Evolutionary conservation across 306 rosid species (phyloP), one percentile per base, ranked within the genome.

Genomic region (Corylus heterophylla): DNA sequence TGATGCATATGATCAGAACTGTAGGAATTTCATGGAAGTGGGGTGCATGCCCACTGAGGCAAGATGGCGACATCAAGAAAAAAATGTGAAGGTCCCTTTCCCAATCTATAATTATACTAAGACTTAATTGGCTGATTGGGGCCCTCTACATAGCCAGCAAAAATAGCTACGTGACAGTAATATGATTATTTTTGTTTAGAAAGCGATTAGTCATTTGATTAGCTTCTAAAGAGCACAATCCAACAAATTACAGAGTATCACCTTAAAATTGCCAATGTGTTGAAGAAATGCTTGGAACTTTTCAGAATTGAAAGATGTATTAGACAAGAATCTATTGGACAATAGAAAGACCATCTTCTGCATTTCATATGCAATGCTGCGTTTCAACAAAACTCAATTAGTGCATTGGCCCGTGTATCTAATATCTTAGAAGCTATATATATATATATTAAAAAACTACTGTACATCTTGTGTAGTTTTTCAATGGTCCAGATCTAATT

Each of bases 11-110:
- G 45, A 42, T 42, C 45, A 42, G 7, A 42, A 42, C 45, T 42
- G 7, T 42, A 42, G 45, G 45, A 42, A 5, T 42, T 42, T 42
- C 45, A 61, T 25, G 89, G 82, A 83, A 85, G 73, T 4, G 81
- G 66, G 74, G 74, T 54, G 62, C 18, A 17, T 37, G 75, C 59
- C 59, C 14, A 52, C 79, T 44, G 87, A 84, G 80, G 74, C 82
- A 85, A 76, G 73, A 83, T 69, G 72, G 74, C 67, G 35, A 79
- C 67, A 74, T 54, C 80, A 78, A 71, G 86, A 77, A 77, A 83
- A 78, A 62, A 62, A 62, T 4, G 17, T 62, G 42, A 62, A 62
- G 69, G n/a, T 29, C 44, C 8, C 39, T 29, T 4, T 4, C 42
- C 44, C 69, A 4, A 10, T 59, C 25, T 20, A 25, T 10, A 25